Percentiles rank a stretch among this genome's conserved stretches.
Conservation (phyloP, 1,284 basidiomycete species). For the Boletus albobrunnescens region DNA sequence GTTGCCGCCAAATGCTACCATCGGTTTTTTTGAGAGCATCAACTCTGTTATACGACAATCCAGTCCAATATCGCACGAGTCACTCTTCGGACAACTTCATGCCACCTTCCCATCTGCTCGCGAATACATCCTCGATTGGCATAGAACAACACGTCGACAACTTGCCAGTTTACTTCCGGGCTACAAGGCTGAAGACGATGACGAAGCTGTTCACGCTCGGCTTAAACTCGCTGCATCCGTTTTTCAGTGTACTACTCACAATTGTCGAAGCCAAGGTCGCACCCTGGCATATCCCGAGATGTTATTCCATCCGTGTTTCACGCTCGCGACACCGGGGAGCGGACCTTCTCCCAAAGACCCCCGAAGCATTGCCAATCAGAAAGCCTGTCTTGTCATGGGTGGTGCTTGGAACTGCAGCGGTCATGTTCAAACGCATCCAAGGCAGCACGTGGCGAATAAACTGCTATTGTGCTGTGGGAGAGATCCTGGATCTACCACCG, state of each 20-base stretch:
- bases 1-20: constrained; percentile 24
- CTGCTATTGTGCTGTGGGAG: constrained; percentile 21
- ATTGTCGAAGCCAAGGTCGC: constrained; percentile 18
- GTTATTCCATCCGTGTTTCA: constrained; percentile 32
- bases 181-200: constrained; percentile 18
- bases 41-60: constrained; percentile 26
- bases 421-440: constrained; percentile 22
- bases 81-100: constrained; percentile 17
- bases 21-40: constrained; percentile 23
- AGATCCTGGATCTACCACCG: constrained; percentile 25
- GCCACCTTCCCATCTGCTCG: constrained; percentile 14
- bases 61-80: constrained; percentile 3
- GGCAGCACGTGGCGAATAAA: constrained; percentile 13
- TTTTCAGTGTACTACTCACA: constrained; percentile 21
- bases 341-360: constrained; percentile 23
- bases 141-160: constrained; percentile 23
- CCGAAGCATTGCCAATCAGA: constrained; percentile 20
- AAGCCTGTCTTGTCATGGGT: constrained; percentile 24
- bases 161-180: constrained; percentile 29
- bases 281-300: constrained; percentile 28
- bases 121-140: constrained; percentile 23
- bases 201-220: constrained; percentile 16
- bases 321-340: constrained; percentile 3
- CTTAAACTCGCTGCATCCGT: constrained; percentile 32
- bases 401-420: constrained; percentile 34